Evolutionary conservation across 108 stramenopile genomes (phyloP).

Genomic region (Stephanodiscus triporus): DNA sequence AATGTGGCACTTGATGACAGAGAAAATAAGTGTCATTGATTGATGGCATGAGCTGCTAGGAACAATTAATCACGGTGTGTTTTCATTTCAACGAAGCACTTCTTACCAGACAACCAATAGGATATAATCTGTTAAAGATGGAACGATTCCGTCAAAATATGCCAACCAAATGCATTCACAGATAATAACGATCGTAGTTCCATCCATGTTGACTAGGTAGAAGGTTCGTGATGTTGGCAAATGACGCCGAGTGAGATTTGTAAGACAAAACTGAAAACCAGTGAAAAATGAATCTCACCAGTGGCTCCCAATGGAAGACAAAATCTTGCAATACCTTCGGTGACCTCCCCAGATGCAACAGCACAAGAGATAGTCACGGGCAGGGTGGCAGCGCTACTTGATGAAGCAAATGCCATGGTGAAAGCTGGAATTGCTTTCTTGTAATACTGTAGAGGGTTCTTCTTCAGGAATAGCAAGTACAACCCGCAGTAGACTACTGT

Average conservation of each 20-base stretch:
- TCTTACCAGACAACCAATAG: constrained; percentile 20
- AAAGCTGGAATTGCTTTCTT: constrained; percentile 25
- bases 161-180: constrained; percentile 43
- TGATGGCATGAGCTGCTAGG: too few species aligned
- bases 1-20: constrained; percentile 10
- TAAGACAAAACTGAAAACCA: background rate
- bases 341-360: constrained; percentile 32
- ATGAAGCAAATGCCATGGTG: constrained; percentile 37
- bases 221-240: background rate
- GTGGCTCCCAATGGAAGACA: constrained; percentile 49
- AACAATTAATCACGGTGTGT: too few species aligned
- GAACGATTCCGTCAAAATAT: constrained; percentile 38
- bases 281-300: background rate
- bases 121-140: constrained; percentile 24
- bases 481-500: constrained; percentile 26
- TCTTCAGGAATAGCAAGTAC: constrained; percentile 14
- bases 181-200: constrained; percentile 31
- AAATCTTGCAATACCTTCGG: constrained; percentile 40
- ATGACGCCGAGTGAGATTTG: background rate
- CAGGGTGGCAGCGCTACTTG: constrained; percentile 48
- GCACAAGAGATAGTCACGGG: constrained; percentile 39
- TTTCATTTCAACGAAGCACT: background rate
- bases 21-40: background rate
- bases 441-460: constrained; percentile 39
- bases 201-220: constrained; percentile 45